A percentile compares a stretch with the other conserved stretches of the same genome.
Conservation (phyloP, 257 asterid species). For the Solanum peruvianum region DNA sequence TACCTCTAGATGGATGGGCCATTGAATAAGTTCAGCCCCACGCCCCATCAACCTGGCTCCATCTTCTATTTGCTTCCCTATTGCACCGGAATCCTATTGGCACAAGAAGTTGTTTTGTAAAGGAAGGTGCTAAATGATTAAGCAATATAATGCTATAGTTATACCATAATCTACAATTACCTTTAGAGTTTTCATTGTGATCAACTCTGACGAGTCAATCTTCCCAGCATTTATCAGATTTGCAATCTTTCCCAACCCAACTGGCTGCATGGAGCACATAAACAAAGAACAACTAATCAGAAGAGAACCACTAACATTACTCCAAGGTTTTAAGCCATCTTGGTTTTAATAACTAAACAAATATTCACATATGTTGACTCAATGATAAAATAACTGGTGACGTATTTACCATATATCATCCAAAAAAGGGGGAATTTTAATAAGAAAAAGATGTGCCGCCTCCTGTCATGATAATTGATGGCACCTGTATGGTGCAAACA, state of each 20-base stretch:
- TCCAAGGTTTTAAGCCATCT: neutral
- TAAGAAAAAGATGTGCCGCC: neutral
- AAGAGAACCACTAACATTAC: neutral
- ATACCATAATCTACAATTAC: slow-evolving; percentile 12
- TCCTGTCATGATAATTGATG: neutral
- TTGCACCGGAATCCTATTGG: slow-evolving; percentile 67
- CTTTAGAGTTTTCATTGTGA: slow-evolving; percentile 92
- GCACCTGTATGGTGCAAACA: neutral
- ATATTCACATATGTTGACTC: neutral
- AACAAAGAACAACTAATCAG: neutral
- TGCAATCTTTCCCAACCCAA: slow-evolving; percentile 86
- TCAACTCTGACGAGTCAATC: slow-evolving; percentile 92
- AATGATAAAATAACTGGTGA: neutral
- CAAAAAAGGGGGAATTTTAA: neutral
- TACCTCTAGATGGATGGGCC: slow-evolving; percentile 99
- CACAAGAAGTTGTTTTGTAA: neutral
- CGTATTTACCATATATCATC: neutral
- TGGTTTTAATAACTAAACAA: neutral
- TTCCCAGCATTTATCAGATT: slow-evolving; percentile 87
- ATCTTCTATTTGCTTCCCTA: slow-evolving; percentile 85
- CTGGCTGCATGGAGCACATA: slow-evolving; percentile 48
- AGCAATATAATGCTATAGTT: neutral
- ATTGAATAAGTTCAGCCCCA: slow-evolving; percentile 57
- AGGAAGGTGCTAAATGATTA: neutral
- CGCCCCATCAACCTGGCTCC: slow-evolving; percentile 96